Conservation (phyloP, 805 yeast genomes). For the Ogataea saltuana region DNA sequence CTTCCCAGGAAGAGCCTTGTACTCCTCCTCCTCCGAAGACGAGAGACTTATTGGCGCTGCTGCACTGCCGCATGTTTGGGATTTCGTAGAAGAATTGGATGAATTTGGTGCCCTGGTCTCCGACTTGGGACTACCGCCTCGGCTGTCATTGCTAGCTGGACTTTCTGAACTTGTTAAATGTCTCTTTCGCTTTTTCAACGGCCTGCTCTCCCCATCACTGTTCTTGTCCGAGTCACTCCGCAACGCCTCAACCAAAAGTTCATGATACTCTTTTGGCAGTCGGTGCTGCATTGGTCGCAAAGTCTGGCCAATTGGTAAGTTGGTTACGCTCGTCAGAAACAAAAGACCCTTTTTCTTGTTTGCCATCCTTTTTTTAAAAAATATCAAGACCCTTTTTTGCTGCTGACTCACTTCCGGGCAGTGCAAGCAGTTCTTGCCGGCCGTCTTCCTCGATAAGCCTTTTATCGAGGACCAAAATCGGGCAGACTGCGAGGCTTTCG, state of each 20-base stretch:
- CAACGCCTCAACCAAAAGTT: conserved; percentile 26
- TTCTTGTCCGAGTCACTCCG: conserved; percentile 10
- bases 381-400: background rate
- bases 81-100: too few species aligned
- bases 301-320: background rate
- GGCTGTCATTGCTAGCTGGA: too few species aligned
- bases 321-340: too few species aligned
- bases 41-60: background rate
- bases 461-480: too few species aligned
- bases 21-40: conserved; percentile 5
- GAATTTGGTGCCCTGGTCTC: too few species aligned
- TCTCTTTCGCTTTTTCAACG: conserved; percentile 26
- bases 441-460: too few species aligned
- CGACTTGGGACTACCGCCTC: too few species aligned
- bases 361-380: background rate
- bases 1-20: too few species aligned
- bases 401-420: background rate
- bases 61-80: background rate
- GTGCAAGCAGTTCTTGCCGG: too few species aligned
- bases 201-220: conserved; percentile 14
- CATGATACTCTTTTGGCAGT: conserved; percentile 24
- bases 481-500: too few species aligned
- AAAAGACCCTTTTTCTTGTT: background rate
- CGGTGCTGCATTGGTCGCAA: conserved; percentile 19
- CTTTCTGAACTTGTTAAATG: too few species aligned